Evolutionary conservation across 148 eudicot species (phyloP).

Genomic region (Simmondsia chinensis): DNA sequence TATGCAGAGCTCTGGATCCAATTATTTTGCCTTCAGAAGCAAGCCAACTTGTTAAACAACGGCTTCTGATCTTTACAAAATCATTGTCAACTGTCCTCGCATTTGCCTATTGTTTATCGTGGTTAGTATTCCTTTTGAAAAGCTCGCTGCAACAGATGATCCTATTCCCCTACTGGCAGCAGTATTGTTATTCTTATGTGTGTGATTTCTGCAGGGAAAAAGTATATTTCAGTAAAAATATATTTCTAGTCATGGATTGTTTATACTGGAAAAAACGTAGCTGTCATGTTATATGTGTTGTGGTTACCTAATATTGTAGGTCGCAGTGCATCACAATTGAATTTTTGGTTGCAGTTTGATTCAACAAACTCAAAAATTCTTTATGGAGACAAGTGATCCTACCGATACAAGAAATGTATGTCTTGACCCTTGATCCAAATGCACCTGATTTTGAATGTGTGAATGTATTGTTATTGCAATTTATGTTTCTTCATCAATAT

Average conservation of each 20-base stretch:
- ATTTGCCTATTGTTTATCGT: slow-evolving; percentile 71
- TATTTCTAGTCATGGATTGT: too few relatives aligned
- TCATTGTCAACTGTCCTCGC: slow-evolving; percentile 90
- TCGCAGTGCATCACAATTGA: too few relatives aligned
- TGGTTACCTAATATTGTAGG: too few relatives aligned
- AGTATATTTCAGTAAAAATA: too few relatives aligned
- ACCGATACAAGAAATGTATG: slow-evolving; percentile 79
- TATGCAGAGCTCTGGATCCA: slow-evolving; percentile 71
- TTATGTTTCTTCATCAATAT: not conserved
- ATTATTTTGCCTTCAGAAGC: slow-evolving; percentile 67
- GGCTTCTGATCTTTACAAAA: slow-evolving; percentile 63
- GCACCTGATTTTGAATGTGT: not conserved
- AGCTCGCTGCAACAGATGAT: too few relatives aligned
- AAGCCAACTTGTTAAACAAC: slow-evolving; percentile 71
- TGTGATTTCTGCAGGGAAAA: too few relatives aligned
- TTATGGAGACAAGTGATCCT: slow-evolving; percentile 53
- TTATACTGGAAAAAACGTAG: too few relatives aligned
- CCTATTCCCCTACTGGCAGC: too few relatives aligned
- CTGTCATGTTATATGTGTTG: too few relatives aligned
- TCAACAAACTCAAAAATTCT: slow-evolving; percentile 68
- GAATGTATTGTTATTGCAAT: not conserved
- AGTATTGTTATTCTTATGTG: too few relatives aligned
- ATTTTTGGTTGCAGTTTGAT: slow-evolving; percentile 82
- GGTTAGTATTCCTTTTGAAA: slow-evolving; percentile 31
- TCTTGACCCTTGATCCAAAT: slow-evolving; percentile 10